Conservation (phyloP, 73 alveolate species). For the Durusdinium trenchii region DNA sequence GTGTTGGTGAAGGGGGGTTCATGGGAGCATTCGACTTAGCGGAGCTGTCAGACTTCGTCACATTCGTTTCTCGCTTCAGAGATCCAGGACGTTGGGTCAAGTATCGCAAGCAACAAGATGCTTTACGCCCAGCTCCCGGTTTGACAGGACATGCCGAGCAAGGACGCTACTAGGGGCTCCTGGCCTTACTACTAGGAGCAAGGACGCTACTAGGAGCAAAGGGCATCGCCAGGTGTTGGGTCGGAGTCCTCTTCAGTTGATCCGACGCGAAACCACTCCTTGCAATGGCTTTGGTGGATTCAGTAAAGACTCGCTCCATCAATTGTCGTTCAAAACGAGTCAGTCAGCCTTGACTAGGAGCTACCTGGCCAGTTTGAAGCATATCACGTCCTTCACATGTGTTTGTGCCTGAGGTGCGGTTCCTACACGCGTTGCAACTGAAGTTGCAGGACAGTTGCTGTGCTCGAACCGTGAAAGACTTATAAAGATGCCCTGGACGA, state of each 20-base stretch:
- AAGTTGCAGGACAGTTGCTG: constrained; percentile 62
- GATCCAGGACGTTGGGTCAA: constrained; percentile 51
- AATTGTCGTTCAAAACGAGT: not conserved
- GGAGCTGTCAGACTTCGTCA: not conserved
- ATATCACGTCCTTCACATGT: not conserved
- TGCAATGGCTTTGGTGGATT: too few relatives aligned
- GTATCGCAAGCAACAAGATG: constrained; percentile 59
- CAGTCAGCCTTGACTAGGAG: not conserved
- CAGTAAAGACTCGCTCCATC: too few relatives aligned
- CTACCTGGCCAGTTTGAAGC: not conserved
- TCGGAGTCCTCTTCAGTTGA: too few relatives aligned
- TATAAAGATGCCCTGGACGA: too few relatives aligned
- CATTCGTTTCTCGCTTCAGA: not conserved
- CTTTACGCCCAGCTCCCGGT: constrained; percentile 51
- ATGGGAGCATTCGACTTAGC: not conserved
- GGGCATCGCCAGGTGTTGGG: too few relatives aligned
- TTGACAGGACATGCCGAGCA: too few relatives aligned
- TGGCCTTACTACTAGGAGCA: too few relatives aligned
- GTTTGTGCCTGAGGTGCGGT: constrained; percentile 12
- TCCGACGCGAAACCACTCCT: too few relatives aligned
- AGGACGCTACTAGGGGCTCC: too few relatives aligned
- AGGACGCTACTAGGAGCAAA: too few relatives aligned
- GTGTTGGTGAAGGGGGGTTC: not conserved
- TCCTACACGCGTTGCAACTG: constrained; percentile 31
- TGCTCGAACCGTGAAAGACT: too few relatives aligned